Evolutionary conservation across 2,329 filamentous ascomycete species (phyloP).

Genomic region (Hypomyces rosellus): DNA sequence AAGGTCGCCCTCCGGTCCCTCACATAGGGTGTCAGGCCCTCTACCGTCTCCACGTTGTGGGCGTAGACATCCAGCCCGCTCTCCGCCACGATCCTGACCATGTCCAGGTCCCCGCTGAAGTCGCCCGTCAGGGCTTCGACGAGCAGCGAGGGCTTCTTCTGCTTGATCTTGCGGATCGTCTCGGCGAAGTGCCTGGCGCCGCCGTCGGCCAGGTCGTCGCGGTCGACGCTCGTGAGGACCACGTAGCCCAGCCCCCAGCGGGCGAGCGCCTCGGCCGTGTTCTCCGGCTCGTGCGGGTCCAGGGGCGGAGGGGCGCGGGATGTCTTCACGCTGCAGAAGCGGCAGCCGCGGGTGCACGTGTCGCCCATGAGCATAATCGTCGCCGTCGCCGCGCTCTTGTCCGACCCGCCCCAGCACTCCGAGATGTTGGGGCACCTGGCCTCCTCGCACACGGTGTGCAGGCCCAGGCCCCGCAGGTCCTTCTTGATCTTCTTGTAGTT

Average conservation of each 20-base stretch:
- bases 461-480: constrained; percentile 78
- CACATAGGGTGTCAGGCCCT: constrained; percentile 82
- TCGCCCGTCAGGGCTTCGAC: constrained; percentile 86
- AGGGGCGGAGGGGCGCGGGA: constrained; percentile 67
- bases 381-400: constrained; percentile 85
- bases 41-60: constrained; percentile 94
- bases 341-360: constrained; percentile 91
- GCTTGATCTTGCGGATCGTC: constrained; percentile 90
- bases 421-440: constrained; percentile 95
- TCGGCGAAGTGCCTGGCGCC: constrained; percentile 87
- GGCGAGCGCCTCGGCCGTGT: constrained; percentile 87
- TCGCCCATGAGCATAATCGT: constrained; percentile 99
- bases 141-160: constrained; percentile 67
- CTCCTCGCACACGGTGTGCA: constrained; percentile 97
- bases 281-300: constrained; percentile 92
- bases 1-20: constrained; percentile 87
- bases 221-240: constrained; percentile 87
- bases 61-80: constrained; percentile 94
- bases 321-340: constrained; percentile 97
- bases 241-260: constrained; percentile 96
- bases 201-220: constrained; percentile 85
- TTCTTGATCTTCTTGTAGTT: constrained; percentile 95
- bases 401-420: constrained; percentile 91
- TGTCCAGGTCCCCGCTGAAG: constrained; percentile 76
- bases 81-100: constrained; percentile 76